Evolutionary conservation across 495 filamentous ascomycete genomes (phyloP).

Genomic region (Astrocystis sublimbata): DNA sequence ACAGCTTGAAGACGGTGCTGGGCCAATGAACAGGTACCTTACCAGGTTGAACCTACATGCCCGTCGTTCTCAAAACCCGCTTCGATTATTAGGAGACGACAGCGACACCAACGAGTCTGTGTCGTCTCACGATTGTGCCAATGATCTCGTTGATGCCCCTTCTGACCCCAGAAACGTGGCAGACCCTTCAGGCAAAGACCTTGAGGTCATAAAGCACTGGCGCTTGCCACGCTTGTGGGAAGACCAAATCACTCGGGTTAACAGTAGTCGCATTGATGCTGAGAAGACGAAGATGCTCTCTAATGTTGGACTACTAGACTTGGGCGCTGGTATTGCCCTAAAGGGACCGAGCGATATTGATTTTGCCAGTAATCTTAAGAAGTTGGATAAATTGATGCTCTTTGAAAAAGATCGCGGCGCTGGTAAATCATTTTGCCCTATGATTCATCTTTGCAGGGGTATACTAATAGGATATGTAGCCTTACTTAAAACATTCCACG

Average conservation of each 20-base stretch:
- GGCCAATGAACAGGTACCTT: conserved; percentile 30
- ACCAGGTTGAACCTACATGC: conserved; percentile 17
- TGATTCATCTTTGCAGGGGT: neutral
- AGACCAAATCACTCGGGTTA: conserved; percentile 23
- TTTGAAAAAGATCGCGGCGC: conserved; percentile 28
- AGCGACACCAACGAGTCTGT: neutral
- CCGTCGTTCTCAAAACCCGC: neutral
- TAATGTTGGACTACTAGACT: conserved; percentile 20
- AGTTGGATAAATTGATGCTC: conserved; percentile 22
- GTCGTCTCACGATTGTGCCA: neutral
- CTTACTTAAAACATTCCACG: conserved; percentile 46
- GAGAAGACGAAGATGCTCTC: conserved; percentile 15
- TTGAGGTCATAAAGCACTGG: conserved; percentile 10
- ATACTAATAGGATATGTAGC: conserved; percentile 28
- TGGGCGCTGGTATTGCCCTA: conserved; percentile 29
- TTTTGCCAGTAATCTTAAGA: conserved; percentile 21
- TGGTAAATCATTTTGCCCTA: conserved; percentile 13
- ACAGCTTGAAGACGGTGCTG: conserved; percentile 30
- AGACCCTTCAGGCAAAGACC: conserved; percentile 1
- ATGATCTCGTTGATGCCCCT: neutral
- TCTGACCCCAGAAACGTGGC: neutral
- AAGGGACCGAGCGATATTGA: conserved; percentile 35
- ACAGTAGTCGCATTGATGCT: conserved; percentile 17
- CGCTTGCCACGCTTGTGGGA: conserved; percentile 19
- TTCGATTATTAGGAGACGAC: conserved; percentile 4